Evolutionary conservation across 2,329 filamentous ascomycete species (phyloP).

Genomic region (Biscogniauxia mediterranea): DNA sequence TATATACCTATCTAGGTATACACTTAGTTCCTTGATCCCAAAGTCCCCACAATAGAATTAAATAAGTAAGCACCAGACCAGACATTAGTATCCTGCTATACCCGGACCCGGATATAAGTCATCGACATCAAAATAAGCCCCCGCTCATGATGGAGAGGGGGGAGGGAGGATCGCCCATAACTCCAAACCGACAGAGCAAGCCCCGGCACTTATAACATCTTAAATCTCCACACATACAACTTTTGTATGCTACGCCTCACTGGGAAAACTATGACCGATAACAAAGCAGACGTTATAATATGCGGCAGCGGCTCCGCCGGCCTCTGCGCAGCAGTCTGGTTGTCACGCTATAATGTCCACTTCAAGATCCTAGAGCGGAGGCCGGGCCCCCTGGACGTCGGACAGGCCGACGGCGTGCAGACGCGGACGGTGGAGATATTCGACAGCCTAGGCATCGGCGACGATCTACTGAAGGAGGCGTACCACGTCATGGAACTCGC

Average conservation of each 20-base stretch:
- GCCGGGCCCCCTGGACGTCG: slow-evolving; percentile 51
- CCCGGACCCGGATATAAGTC: neutral
- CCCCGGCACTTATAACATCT: neutral
- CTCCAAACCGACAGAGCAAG: neutral
- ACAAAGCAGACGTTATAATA: slow-evolving; percentile 53
- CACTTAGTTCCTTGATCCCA: no score
- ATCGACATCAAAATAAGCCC: neutral
- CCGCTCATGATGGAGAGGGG: neutral
- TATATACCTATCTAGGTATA: no score
- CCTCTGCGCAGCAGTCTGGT: slow-evolving; percentile 59
- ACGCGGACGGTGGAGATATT: slow-evolving; percentile 62
- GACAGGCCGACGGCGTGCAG: slow-evolving; percentile 64
- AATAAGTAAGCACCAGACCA: no score
- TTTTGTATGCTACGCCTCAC: neutral
- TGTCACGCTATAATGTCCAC: slow-evolving; percentile 53
- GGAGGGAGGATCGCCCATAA: neutral
- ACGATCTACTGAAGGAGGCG: slow-evolving; percentile 53
- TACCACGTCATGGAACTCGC: slow-evolving; percentile 58
- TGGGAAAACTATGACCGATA: slow-evolving; percentile 8
- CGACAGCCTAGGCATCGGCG: slow-evolving; percentile 56
- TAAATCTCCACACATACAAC: neutral
- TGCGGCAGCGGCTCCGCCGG: slow-evolving; percentile 62
- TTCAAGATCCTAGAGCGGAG: slow-evolving; percentile 59
- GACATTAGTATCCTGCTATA: neutral
- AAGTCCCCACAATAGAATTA: no score